phyloP scores from a whole-genome alignment of 1,284 basidiomycete species.

The Sporisorium exsertum region DNA sequence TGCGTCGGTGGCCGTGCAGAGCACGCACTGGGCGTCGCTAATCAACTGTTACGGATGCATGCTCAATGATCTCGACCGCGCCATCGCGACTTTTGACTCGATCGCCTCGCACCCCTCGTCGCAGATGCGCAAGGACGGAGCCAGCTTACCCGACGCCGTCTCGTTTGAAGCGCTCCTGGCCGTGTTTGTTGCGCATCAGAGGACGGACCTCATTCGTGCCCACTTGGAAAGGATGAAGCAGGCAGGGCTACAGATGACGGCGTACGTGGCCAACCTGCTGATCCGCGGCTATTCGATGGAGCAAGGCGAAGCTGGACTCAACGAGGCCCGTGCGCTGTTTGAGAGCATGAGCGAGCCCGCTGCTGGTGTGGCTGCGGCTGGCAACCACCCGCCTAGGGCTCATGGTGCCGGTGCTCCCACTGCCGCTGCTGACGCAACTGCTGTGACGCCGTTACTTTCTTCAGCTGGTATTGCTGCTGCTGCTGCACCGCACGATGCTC shows the following conservation, averaged over 20 bases:
- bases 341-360: constrained; percentile 87
- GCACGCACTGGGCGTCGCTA: constrained; percentile 89
- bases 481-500: neutral
- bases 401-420: constrained; percentile 70
- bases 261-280: constrained; percentile 92
- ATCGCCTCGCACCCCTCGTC: constrained; percentile 74
- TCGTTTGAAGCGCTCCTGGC: constrained; percentile 92
- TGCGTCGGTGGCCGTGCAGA: constrained; percentile 76
- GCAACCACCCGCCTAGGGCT: constrained; percentile 79
- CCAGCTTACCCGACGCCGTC: constrained; percentile 79
- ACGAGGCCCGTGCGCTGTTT: constrained; percentile 74
- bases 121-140: constrained; percentile 51
- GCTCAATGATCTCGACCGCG: constrained; percentile 80
- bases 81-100: constrained; percentile 82
- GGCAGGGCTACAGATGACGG: constrained; percentile 85
- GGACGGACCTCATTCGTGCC: constrained; percentile 80
- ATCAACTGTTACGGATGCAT: constrained; percentile 91
- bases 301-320: constrained; percentile 74
- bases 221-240: constrained; percentile 78
- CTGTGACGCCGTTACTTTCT: neutral
- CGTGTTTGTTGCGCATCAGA: constrained; percentile 82
- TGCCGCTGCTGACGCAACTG: constrained; percentile 13
- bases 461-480: constrained; percentile 1
- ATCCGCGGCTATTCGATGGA: constrained; percentile 81
- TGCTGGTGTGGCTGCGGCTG: constrained; percentile 85